These are phyloP conservation scores for Dendrobium nobile DNA, from an alignment of 106 monocot species.

Conservation along the genomic window DNA sequence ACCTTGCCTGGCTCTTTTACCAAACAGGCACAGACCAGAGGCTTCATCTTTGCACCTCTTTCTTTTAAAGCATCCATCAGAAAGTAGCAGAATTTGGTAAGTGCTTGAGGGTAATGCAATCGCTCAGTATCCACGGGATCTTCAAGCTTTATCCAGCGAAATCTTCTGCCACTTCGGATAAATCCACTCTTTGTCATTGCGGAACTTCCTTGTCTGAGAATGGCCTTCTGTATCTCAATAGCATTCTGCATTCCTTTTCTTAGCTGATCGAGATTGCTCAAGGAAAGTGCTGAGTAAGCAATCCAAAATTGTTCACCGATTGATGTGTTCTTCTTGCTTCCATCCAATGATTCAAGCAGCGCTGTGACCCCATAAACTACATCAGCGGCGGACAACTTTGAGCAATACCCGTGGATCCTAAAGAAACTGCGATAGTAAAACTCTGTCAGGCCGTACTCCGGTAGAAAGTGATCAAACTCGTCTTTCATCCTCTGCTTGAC, in stretches of 20 bases:
- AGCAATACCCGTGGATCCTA: slow-evolving; percentile 67
- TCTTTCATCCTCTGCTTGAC: slow-evolving; percentile 77
- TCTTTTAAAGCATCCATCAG: slow-evolving; percentile 94
- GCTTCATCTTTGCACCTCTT: slow-evolving; percentile 93
- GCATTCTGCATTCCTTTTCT: slow-evolving; percentile 87
- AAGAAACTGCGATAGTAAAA: slow-evolving; percentile 84
- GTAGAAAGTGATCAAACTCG: slow-evolving; percentile 74
- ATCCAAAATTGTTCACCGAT: slow-evolving; percentile 71
- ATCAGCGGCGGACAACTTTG: slow-evolving; percentile 89
- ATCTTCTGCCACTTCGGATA: slow-evolving; percentile 77
- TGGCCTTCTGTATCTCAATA: slow-evolving; percentile 84
- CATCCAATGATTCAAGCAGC: slow-evolving; percentile 60
- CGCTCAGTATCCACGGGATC: slow-evolving; percentile 67
- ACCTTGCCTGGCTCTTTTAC: slow-evolving; percentile 66
- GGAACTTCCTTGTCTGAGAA: slow-evolving; percentile 84
- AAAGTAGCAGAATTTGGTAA: slow-evolving; percentile 89
- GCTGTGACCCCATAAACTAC: slow-evolving; percentile 89
- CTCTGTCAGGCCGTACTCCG: slow-evolving; percentile 82
- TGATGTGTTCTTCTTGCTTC: slow-evolving; percentile 30
- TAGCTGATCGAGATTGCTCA: slow-evolving; percentile 57
- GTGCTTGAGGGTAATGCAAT: slow-evolving; percentile 71
- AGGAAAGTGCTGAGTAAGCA: slow-evolving; percentile 76
- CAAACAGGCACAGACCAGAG: slow-evolving; percentile 78
- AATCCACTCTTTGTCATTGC: slow-evolving; percentile 89
- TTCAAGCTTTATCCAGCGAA: slow-evolving; percentile 90